Conservation (phyloP, 164 flowering plant species). For the Chloranthus sessilifolius region DNA sequence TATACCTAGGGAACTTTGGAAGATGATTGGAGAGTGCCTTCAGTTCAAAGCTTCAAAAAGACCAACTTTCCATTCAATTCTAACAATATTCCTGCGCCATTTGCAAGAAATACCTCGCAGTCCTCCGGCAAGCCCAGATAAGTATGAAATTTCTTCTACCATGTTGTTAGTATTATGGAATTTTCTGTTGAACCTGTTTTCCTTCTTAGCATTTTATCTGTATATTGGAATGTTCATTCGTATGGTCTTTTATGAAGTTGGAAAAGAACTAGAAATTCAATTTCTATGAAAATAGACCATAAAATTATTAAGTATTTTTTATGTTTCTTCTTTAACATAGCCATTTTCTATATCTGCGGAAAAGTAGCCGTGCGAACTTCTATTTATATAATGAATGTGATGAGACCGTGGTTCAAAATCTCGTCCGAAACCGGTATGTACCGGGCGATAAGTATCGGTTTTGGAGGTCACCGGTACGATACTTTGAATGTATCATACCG, state of each 20-base stretch:
- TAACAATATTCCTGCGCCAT: slow-evolving; percentile 82
- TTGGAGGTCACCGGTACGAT: no score
- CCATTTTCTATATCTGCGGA: no score
- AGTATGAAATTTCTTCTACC: slow-evolving; percentile 40
- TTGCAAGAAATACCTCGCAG: slow-evolving; percentile 95
- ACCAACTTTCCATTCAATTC: slow-evolving; percentile 85
- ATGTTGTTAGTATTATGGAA: not conserved
- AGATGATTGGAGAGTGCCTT: slow-evolving; percentile 97
- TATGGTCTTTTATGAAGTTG: not conserved
- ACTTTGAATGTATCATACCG: no score
- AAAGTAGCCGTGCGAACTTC: no score
- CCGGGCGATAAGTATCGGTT: no score
- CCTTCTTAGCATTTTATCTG: not conserved
- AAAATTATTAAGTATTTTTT: no score
- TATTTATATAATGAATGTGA: no score
- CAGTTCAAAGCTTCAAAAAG: slow-evolving; percentile 87
- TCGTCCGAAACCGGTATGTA: no score
- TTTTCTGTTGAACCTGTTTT: slow-evolving; percentile 4
- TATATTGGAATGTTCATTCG: not conserved
- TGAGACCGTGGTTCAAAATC: no score
- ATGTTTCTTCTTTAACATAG: no score
- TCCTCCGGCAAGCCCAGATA: slow-evolving; percentile 92
- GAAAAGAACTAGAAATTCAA: not conserved
- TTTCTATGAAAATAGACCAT: not conserved
- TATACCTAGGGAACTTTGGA: slow-evolving; percentile 95